Conservation (phyloP, 306 rosid species). For the Hylodesmum podocarpum region DNA sequence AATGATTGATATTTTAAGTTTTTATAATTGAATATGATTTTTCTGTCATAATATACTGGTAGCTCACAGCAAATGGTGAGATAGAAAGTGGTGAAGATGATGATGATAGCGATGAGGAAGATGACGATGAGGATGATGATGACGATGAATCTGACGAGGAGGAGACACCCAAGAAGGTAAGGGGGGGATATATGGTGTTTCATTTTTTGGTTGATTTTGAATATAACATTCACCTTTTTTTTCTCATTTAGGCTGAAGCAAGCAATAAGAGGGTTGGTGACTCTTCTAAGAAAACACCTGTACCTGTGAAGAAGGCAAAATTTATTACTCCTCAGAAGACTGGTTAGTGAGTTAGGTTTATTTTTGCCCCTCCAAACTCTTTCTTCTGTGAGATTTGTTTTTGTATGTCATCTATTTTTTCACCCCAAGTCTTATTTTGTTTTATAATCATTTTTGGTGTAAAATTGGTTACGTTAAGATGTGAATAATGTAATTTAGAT, state of each 20-base stretch:
- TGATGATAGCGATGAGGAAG: not conserved
- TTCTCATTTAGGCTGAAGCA: not conserved
- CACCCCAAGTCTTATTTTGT: not conserved
- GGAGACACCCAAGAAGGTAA: conserved; percentile 7
- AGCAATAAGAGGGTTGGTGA: not conserved
- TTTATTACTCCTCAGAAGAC: conserved; percentile 4
- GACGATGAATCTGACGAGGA: not conserved
- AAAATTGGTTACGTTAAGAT: too few species aligned
- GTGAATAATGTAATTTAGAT: not conserved
- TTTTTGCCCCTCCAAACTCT: not conserved
- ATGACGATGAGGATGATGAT: not conserved
- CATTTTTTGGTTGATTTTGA: not conserved
- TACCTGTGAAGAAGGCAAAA: not conserved
- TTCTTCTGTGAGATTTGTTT: not conserved
- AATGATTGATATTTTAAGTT: not conserved
- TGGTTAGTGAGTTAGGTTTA: not conserved
- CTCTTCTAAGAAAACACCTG: not conserved
- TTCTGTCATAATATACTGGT: not conserved
- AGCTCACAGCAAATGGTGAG: not conserved
- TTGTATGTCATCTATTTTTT: not conserved
- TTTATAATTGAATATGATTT: not conserved
- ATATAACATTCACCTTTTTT: not conserved
- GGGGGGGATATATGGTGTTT: not conserved
- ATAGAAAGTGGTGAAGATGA: not conserved
- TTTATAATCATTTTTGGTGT: not conserved